Conservation (phyloP, 495 filamentous ascomycete species). For the Podospora pseudocomata region DNA sequence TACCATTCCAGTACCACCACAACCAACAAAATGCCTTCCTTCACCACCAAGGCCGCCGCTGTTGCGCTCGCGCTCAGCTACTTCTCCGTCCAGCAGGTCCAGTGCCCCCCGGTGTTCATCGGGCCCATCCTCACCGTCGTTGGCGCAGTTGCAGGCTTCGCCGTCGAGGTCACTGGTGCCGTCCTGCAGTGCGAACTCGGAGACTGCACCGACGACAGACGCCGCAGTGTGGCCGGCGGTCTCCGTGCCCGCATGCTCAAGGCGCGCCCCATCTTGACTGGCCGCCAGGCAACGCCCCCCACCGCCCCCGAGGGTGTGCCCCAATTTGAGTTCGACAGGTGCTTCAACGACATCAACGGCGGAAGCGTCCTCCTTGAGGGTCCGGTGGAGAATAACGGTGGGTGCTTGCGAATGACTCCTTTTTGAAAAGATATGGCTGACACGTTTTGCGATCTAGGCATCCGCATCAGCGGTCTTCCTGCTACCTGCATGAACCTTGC, state of each 20-base stretch:
- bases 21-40: conserved; percentile 5
- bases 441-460: background rate
- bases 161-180: background rate
- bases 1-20: background rate
- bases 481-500: conserved; percentile 3
- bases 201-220: background rate
- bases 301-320: conserved; percentile 1
- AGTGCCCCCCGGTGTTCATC: conserved; percentile 1
- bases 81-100: background rate
- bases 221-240: background rate
- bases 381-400: background rate
- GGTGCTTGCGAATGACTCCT: background rate
- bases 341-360: background rate
- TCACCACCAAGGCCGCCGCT: background rate
- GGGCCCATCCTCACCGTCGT: background rate
- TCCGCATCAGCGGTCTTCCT: background rate
- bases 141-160: background rate
- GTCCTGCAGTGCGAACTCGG: background rate
- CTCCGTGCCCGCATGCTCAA: background rate
- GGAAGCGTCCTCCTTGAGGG: background rate
- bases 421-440: background rate
- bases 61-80: background rate
- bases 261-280: background rate
- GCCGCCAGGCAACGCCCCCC: background rate
- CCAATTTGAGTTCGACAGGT: background rate